Base-by-base conservation (phyloP, 83 land plant species). In the Diphasiastrum complanatum region DNA sequence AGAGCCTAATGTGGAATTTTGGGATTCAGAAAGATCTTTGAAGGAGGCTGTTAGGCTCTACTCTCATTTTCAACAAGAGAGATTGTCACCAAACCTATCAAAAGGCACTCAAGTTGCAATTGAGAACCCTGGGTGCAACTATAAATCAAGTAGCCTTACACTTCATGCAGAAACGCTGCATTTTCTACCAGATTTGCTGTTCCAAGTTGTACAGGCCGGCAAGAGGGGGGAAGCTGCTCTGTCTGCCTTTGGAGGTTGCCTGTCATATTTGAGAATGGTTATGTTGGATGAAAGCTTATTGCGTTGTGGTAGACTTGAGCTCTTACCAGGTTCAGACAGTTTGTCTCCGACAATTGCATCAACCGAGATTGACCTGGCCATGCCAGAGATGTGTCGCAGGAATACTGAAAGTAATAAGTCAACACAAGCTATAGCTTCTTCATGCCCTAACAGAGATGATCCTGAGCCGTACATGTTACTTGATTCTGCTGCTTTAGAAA, bases 221-320 rank as follows among this genome's bases (percentile, higher is more conserved):
- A n/a, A n/a, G n/a, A n/a, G n/a, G n/a, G 34, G 28, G 27, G 34
- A 55, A 30, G 28, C 34, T 26, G 59, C 27, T 10, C 27, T 55
- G 16, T 55, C 35, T 10, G 59, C 59, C 16, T 55, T 55, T 30
- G 59, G 59, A 6, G 59, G 59, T 1, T 55, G 59, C 59, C 26
- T 55, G 20, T 55, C 14, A 11, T 55, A 55, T 27, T 55, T 55
- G 59, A 55, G 35, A 30, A 31, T 27, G 35, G 34, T 19, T 16
- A 20, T 55, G 14, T 35, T 55, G 26, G 59, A 55, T 55, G 1
- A 16, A 27, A 20, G 27, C n/a, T 35, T 55, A 8, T 30, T 55
- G 14, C 38, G n/a, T 24, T 0, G n/a, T 55, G 59, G 59, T 11
- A 27, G 59, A 30, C 11, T 55, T 27, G 59, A 55, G 35, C 11